A percentile compares a stretch with the other conserved stretches of the same genome.
phyloP scores from a whole-genome alignment of 2,329 filamentous ascomycete genomes.

The Cladosporium sp. region DNA sequence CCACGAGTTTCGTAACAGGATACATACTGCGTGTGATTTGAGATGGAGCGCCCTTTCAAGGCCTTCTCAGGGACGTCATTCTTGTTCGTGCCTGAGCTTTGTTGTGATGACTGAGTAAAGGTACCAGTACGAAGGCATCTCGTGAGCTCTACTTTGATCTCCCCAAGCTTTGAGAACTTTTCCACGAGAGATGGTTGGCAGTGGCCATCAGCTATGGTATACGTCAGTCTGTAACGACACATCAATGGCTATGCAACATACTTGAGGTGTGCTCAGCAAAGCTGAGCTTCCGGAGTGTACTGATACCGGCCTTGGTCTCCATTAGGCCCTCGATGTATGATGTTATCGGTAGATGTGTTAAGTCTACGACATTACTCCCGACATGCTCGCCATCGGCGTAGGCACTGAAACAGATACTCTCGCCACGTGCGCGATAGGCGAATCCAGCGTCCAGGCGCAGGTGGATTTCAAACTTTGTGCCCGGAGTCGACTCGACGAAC shows the following conservation, averaged over 20 bases:
- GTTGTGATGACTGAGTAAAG: no score
- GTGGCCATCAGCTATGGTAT: constrained; percentile 12
- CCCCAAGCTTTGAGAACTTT: constrained; percentile 16
- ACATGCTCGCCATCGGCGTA: constrained; percentile 22
- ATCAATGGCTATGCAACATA: not conserved
- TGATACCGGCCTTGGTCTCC: not conserved
- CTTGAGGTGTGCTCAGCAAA: constrained; percentile 20
- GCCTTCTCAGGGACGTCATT: constrained; percentile 22
- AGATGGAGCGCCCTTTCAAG: constrained; percentile 27
- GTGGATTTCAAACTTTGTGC: constrained; percentile 14
- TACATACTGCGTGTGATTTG: constrained; percentile 21
- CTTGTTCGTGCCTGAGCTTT: not conserved
- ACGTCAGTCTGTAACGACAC: no score
- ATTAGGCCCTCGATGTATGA: not conserved
- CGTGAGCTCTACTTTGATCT: constrained; percentile 12
- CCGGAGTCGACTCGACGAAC: constrained; percentile 19
- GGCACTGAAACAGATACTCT: constrained; percentile 3
- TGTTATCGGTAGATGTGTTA: no score
- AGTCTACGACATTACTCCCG: no score
- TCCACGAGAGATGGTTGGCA: not conserved
- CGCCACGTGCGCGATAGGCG: not conserved
- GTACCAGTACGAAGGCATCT: not conserved
- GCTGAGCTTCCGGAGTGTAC: constrained; percentile 8
- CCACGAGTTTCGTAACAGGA: not conserved
- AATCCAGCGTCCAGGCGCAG: not conserved